phyloP scores from a whole-genome alignment of 2,329 filamentous ascomycete genomes.

The Cercospora zeae-maydis region DNA sequence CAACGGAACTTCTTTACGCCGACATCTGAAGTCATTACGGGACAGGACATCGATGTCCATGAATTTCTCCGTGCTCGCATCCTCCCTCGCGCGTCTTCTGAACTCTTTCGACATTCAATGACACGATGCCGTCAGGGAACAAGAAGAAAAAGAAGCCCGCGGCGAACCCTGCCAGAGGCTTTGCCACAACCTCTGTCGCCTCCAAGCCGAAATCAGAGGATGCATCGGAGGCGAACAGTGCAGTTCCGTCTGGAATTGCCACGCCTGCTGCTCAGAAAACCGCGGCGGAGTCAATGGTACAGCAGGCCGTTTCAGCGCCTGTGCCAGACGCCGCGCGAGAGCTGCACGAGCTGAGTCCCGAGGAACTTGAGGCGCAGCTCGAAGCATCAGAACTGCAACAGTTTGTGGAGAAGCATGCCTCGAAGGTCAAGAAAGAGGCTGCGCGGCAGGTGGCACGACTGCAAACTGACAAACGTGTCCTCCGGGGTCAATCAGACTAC shows the following conservation, averaged over 20 bases:
- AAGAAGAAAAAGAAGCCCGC: conserved; percentile 86
- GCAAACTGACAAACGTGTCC: conserved; percentile 78
- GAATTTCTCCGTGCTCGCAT: background rate
- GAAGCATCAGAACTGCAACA: conserved; percentile 87
- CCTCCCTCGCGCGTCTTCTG: background rate
- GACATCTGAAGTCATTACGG: conserved; percentile 5
- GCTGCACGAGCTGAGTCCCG: conserved; percentile 64
- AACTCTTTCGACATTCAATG: conserved; percentile 18
- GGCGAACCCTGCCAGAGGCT: conserved; percentile 83
- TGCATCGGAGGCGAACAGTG: conserved; percentile 29
- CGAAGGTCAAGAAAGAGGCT: conserved; percentile 75
- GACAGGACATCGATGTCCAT: background rate
- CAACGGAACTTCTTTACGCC: conserved; percentile 3
- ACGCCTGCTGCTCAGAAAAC: conserved; percentile 29
- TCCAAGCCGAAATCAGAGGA: conserved; percentile 58
- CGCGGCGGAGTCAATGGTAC: conserved; percentile 28
- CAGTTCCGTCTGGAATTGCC: conserved; percentile 28
- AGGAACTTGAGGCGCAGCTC: conserved; percentile 84
- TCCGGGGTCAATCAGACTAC: conserved; percentile 72
- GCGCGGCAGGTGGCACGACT: conserved; percentile 71
- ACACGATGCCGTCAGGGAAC: conserved; percentile 12
- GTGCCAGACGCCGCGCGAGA: conserved; percentile 26
- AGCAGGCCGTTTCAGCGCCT: conserved; percentile 23
- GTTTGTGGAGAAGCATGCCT: conserved; percentile 77
- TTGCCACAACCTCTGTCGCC: conserved; percentile 86